Evolutionary conservation across 768 basidiomycete species (phyloP), one percentile per base, ranked within the genome.

Genomic region (Kwoniella pini): DNA sequence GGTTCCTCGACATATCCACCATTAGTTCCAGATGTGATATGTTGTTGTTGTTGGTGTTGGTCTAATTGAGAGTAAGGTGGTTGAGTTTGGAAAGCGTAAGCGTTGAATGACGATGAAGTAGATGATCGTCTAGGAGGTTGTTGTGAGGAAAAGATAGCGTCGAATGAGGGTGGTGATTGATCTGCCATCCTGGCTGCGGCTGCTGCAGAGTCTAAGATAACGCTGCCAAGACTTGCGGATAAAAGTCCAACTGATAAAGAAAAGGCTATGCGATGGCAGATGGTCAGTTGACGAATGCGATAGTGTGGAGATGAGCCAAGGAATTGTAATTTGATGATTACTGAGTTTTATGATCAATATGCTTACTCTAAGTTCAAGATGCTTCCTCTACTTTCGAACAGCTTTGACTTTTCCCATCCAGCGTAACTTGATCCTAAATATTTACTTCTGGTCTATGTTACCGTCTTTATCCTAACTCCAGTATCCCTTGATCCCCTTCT

Each of bases 131-230:
- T 42, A 4, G 59, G 57, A 15, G 59, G 49, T 51, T 69, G 60
- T 51, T 69, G 68, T 15, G 38, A 49, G 13, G 63, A 62, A 51
- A 69, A 70, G 40, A 67, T 60, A 7, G 67, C 57, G 45, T 66
- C 68, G 40, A 70, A 70, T 12, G 68, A 64, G 2, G 68, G 65
- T 24, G 55, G 55, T 11, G 65, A 57, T 24, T 53, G 50, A n/a
- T 57, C 55, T 17, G 44, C 17, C 44, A 57, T 57, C 44, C 28
- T 45, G 52, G 40, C n/a, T 9, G 19, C 19, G 15, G 33, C 30
- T 30, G 7, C 7, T 27, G 46, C 13, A 52, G n/a, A 9, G 10
- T 45, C 27, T 31, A 22, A 26, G 42, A 55, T 27, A 28, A 45
- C 27, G 26, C 22, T 17, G 42, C 11, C 40, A 42, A 42, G 40